Percentiles rank a stretch among this genome's conserved stretches.
phyloP scores from a whole-genome alignment of 2,329 filamentous ascomycete species.

The Colletotrichum eleusines region DNA sequence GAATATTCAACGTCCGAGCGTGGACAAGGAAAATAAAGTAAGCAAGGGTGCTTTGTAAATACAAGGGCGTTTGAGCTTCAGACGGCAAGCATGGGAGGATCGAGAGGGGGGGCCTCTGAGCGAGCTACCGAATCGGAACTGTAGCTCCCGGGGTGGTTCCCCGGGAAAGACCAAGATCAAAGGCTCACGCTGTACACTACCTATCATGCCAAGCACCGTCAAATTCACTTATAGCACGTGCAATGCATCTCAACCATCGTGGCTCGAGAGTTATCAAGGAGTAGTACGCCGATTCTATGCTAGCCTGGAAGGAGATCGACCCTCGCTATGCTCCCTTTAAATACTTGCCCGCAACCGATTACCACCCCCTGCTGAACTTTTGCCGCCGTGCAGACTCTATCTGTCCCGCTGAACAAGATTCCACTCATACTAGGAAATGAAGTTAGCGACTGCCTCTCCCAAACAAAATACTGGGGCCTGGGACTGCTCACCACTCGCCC shows the following conservation, averaged over 20 bases:
- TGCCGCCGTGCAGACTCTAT: constrained; percentile 54
- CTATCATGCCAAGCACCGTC: constrained; percentile 23
- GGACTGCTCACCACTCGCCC: constrained; percentile 79
- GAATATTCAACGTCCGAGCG: neutral
- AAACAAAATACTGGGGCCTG: neutral
- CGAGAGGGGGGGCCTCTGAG: constrained; percentile 5
- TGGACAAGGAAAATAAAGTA: neutral
- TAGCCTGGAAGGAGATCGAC: constrained; percentile 18
- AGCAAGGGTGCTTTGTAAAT: constrained; percentile 43
- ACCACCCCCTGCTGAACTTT: neutral
- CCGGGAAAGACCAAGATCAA: neutral
- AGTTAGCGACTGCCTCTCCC: constrained; percentile 27
- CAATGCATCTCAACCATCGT: constrained; percentile 8
- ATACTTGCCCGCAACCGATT: constrained; percentile 25
- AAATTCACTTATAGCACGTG: constrained; percentile 17
- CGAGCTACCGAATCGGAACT: constrained; percentile 16
- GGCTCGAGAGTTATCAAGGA: constrained; percentile 7
- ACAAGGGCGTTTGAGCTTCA: constrained; percentile 44
- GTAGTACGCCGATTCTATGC: constrained; percentile 36
- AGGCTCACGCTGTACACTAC: constrained; percentile 35
- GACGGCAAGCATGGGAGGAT: constrained; percentile 25
- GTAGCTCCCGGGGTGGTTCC: constrained; percentile 9
- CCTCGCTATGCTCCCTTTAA: constrained; percentile 41
- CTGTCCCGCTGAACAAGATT: constrained; percentile 69
- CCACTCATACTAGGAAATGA: constrained; percentile 69